Evolutionary conservation across 139 green algal species (phyloP), one percentile per base, ranked within the genome.

Genomic region (Limnomonas spitsbergensis): DNA sequence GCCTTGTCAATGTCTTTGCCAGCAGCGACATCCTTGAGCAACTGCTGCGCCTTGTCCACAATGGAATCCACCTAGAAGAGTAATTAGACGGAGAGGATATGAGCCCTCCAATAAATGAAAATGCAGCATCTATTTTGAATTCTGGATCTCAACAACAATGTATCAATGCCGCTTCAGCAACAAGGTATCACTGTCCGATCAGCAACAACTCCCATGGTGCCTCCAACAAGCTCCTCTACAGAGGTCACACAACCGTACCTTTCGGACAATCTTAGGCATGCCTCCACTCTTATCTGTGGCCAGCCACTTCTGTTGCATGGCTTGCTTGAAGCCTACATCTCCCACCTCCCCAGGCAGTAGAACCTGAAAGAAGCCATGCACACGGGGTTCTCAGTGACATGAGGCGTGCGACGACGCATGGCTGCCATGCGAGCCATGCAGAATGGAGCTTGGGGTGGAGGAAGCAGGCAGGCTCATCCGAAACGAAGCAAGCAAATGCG

Each of bases 241-340:
- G 14, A 61, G 20, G 47, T 20, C 20, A 61, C 20, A 61, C 14
- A 61, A 14, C 47, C 20, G 14, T 38, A 90, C 86, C 83, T 88
- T 90, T 37, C 86, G 81, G 47, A 90, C 83, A 14, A 90, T 77
- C 1, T 68, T 52, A 0, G 83, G 82, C 77, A 84, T 67, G 4
- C 83, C 79, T 20, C 38, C 40, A 52, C 78, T 83, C 79, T 89
- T 91, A 76, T 89, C 84, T 54, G 80, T 80, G 9, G 81, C 82
- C 53, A 91, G 54, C 84, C 84, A 91, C 74, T 92, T 91, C 38
- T 85, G 66, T 81, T 95, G 87, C 93, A 99, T 98, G 35, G 92
- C 95, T 84, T 98, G 92, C 81, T 93, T 93, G 86, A 98, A 94
- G 4, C 96, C 96, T 36, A 98, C 79, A 27, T 95, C 94, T 1